Base-by-base conservation (phyloP, 176 grass and related monocot species). In the Typha latifolia region DNA sequence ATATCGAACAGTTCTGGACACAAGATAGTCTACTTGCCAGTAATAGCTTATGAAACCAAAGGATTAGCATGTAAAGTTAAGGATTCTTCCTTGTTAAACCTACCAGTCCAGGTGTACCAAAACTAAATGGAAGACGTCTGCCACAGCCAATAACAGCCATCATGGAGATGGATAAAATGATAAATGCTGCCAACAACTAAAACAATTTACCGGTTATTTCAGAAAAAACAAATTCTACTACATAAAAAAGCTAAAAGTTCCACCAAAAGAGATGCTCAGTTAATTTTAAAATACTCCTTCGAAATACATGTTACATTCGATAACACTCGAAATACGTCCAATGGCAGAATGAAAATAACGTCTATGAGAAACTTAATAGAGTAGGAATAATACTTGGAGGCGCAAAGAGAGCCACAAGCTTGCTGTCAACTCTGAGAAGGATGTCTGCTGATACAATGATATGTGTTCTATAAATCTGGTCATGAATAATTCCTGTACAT, bases 361-460 rank as follows among this genome's bases (percentile, higher is more conserved):
- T 37, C 2, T 37, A 5, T 37, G 5, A 37, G 34, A 37, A 78
- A 59, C 27, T 62, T 53, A 72, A 76, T 51, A 63, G 47, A 32
- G 29, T 26, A 49, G 75, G 29, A 70, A 63, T 14, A 23, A 37
- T 86, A 89, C 93, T 82, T 92, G 88, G 69, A 97, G 83, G 50
- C 93, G 79, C 70, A 97, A 68, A 29, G 93, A 97, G 52, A 97
- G 85, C 93, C 93, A 97, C 19, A 97, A 74, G 65, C 88, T 77
- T 82, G 93, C 69, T 69, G 82, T 84, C 51, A 82, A 78, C 64
- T 97, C 88, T 49, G 85, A 91, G 70, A 86, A 97, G 69, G 93
- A 89, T 66, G 88, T 91, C 82, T 86, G 86, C 78, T 96, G 93
- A 77, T 96, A 91, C 52, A 84, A 64, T 31, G 68, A 75, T 32